Conservation (phyloP, 805 yeast genomes). For the Vanderwaltozyma yarrowii region DNA sequence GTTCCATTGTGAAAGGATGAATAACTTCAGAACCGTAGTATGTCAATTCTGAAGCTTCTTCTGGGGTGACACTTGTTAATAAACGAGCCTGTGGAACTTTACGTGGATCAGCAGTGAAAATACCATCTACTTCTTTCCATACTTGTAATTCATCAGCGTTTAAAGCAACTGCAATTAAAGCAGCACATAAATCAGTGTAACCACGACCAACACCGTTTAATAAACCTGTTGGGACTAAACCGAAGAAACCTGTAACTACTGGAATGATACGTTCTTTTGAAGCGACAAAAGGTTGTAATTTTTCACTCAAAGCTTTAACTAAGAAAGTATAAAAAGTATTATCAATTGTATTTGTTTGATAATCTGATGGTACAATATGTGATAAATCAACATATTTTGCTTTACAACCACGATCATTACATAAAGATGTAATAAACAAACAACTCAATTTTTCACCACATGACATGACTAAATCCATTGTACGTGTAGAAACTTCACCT, state of each 20-base stretch:
- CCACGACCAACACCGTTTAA: constrained; percentile 93
- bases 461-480: constrained; percentile 82
- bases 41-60: constrained; percentile 96
- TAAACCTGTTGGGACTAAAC: constrained; percentile 91
- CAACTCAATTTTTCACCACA: constrained; percentile 92
- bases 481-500: constrained; percentile 84
- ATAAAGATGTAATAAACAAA: constrained; percentile 73
- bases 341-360: constrained; percentile 50
- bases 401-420: constrained; percentile 71
- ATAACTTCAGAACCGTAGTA: constrained; percentile 97
- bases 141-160: constrained; percentile 91
- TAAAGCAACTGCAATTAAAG: constrained; percentile 85
- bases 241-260: constrained; percentile 92
- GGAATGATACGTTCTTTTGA: constrained; percentile 47
- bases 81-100: constrained; percentile 86
- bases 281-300: constrained; percentile 33
- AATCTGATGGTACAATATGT: constrained; percentile 53
- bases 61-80: constrained; percentile 85
- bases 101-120: constrained; percentile 96
- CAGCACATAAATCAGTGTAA: constrained; percentile 96
- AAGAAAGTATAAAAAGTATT: constrained; percentile 51
- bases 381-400: constrained; percentile 77
- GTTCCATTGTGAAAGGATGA: constrained; percentile 99
- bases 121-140: constrained; percentile 99
- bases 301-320: constrained; percentile 41